A percentile compares a stretch with the other conserved stretches of the same genome.
These are phyloP conservation scores for Tulasnella sp. DNA, from an alignment of 768 basidiomycete genomes.

Conservation along the genomic window DNA sequence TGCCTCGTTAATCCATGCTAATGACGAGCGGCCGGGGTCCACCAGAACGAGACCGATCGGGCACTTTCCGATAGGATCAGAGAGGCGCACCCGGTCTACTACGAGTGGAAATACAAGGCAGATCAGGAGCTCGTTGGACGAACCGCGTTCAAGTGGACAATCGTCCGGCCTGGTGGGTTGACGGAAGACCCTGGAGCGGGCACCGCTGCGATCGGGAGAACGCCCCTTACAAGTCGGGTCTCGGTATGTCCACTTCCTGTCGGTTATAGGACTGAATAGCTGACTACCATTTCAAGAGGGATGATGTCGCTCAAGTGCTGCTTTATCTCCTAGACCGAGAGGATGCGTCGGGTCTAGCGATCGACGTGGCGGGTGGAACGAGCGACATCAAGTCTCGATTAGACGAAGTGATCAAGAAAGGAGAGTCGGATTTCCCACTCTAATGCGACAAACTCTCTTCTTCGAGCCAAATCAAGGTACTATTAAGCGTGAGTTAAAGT, in stretches of 20 bases:
- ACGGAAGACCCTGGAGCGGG: slow-evolving; percentile 40
- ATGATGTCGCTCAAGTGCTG: slow-evolving; percentile 45
- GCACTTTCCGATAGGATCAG: slow-evolving; percentile 32
- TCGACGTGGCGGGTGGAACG: slow-evolving; percentile 50
- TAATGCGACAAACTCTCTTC: neutral
- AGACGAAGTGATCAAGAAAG: slow-evolving; percentile 38
- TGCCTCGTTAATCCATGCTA: too few species aligned
- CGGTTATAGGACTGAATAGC: neutral
- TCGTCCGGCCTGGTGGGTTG: slow-evolving; percentile 51
- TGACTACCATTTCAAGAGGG: slow-evolving; percentile 29
- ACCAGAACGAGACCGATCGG: slow-evolving; percentile 38
- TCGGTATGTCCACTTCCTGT: slow-evolving; percentile 30
- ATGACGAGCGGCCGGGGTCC: too few species aligned
- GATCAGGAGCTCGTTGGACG: slow-evolving; percentile 35
- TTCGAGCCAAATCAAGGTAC: too few species aligned
- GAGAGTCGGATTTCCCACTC: slow-evolving; percentile 32
- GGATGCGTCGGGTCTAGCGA: slow-evolving; percentile 43
- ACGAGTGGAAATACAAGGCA: slow-evolving; percentile 34
- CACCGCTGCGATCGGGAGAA: slow-evolving; percentile 40
- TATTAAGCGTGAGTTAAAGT: too few species aligned
- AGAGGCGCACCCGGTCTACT: slow-evolving; percentile 33
- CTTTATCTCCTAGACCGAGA: slow-evolving; percentile 38
- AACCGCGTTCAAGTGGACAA: slow-evolving; percentile 50
- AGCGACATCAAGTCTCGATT: slow-evolving; percentile 36
- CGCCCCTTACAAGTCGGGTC: slow-evolving; percentile 37